Evolutionary conservation across 140 eudicot genomes (phyloP).

Genomic region (Oenanthe javanica): DNA sequence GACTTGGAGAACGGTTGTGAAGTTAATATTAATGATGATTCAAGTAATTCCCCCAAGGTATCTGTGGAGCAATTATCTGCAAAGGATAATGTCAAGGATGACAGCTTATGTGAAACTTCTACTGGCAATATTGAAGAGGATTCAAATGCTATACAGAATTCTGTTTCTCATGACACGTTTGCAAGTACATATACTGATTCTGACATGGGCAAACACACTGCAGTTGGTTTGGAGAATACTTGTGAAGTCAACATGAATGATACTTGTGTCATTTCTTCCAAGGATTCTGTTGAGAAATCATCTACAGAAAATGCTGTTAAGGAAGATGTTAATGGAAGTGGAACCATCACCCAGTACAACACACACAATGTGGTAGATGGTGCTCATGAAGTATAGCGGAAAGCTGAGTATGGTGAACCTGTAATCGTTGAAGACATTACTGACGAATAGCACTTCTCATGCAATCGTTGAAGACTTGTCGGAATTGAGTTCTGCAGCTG

Average conservation of each 20-base stretch:
- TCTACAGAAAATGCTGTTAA: neutral
- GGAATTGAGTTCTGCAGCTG: no score
- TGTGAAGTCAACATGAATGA: neutral
- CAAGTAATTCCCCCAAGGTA: no score
- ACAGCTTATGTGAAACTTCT: neutral
- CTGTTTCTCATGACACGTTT: neutral
- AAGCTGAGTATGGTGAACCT: neutral
- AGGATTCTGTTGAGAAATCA: neutral
- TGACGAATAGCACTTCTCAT: no score
- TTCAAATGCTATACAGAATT: neutral
- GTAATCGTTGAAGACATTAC: no score
- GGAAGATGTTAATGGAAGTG: neutral
- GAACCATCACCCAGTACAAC: neutral
- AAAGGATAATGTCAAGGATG: neutral
- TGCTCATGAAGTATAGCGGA: conserved; percentile 1
- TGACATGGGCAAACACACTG: neutral
- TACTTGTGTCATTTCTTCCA: neutral
- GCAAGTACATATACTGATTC: neutral
- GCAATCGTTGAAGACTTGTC: no score
- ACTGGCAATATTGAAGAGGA: no score
- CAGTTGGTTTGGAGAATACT: neutral
- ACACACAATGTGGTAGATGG: neutral
- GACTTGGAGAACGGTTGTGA: neutral
- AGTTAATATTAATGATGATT: neutral
- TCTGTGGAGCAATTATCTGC: neutral